Base-by-base conservation (phyloP, 192 early-diverging fungal genomes). In the Ambispora gerdemannii region DNA sequence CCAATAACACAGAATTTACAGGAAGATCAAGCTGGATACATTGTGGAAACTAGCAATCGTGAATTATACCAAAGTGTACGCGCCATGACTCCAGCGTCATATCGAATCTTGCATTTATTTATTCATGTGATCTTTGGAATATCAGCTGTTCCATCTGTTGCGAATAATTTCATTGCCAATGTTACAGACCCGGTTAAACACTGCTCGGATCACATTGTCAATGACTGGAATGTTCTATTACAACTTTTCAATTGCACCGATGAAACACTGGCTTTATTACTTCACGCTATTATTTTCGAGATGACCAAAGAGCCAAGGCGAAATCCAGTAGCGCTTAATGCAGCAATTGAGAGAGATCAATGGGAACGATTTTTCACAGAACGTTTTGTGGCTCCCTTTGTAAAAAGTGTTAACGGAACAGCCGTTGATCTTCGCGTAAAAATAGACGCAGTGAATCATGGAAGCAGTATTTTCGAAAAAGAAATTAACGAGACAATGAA, bases 181-280 rank as follows among this genome's bases (percentile, higher is more conserved):
- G 4, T 43, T 47, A 36, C 19, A 24, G 33, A 59, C 22, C 17
- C 50, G 31, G 3, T 24, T 7, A 20, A n/a, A 28, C 69, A 68
- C 36, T 73, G 64, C 28, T 17, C 30, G 6, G 17, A 56, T 22
- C 64, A 73, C 25, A 73, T 73, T 20, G 43, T 2, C 22, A 73
- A 73, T 22, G 72, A 73, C 30, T 73, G 72, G 72, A 24, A 73
- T 32, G 36, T 68, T 25, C 34, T 73, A 4, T 58, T 58, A 69
- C 32, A 55, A 6, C 20, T 68, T 60, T 50, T 73, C 30, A 27
- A 27, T 58, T 73, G 72, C 19, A 7, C 1, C 31, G 66, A 73
- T 59, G 66, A 73, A 49, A 24, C 27, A 4, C 19, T 73, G 43
- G 53, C 63, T 15, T 32, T 73, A n/a, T 13, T 73, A 17, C 19